Base-by-base conservation (phyloP, 768 basidiomycete genomes). In the Chalciporus sphaerocephalus region DNA sequence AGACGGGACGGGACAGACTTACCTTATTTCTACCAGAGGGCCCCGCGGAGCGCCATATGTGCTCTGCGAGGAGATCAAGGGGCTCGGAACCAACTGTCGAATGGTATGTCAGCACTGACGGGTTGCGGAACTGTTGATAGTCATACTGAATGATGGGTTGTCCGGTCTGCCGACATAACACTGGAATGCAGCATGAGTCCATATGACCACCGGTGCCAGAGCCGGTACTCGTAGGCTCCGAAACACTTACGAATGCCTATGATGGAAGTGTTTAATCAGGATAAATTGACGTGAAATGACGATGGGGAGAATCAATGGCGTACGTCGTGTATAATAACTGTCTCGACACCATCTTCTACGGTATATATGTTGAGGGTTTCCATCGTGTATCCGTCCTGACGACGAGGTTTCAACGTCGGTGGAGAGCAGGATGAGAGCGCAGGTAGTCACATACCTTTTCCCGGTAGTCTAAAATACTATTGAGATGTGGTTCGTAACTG, bases 11-110 rank as follows among this genome's bases (percentile, higher is more conserved):
- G 20, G 4, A 10, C 13, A 16, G 12, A 21, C 9, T 21, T 33
- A 87, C 92, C 73, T 92, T 94, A 71, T 98, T 98, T 2, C 71
- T 78, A 1, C 94, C 94, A 0, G 93, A 96, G 0, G 93, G 92
- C 1, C 94, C 94, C 0, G 80, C 74, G 0, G 87, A 83, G 20
- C 66, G 64, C 76, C 82, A 85, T 40, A 98, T 95, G 4, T 71
- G 71, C 24, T 75, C 57, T 0, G 91, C 82, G 4, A 94, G 78
- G 2, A 55, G 45, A 30, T 82, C 78, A n/a, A 92, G 68, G 0
- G 86, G 81, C 61, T 94, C 88, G 6, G 86, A 83, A 3, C 90
- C 93, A 38, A 92, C 93, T 94, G 48, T 42, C 4, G 0, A 1
- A 6, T 7, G 3, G 24, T 18, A 8, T 5, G 9, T 30, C n/a